phyloP scores from a whole-genome alignment of 2,329 filamentous ascomycete species.

The Calonectria pseudoturangicola region DNA sequence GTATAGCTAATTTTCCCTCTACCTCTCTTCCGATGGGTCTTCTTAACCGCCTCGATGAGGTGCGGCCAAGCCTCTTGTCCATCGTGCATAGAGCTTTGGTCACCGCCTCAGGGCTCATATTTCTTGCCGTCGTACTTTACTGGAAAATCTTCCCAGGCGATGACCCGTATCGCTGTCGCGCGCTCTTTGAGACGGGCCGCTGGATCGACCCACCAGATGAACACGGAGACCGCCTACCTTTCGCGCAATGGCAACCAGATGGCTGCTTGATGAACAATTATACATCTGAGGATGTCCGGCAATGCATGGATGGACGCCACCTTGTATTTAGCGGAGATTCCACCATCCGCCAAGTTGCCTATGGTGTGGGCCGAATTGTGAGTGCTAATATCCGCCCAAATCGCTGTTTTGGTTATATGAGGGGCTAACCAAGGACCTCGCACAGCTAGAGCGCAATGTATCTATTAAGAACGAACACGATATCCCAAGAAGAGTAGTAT shows the following conservation, averaged over 20 bases:
- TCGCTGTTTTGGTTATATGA: background rate
- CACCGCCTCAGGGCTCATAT: background rate
- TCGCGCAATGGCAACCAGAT: slow-evolving; percentile 73
- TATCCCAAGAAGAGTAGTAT: background rate
- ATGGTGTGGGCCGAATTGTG: slow-evolving; percentile 50
- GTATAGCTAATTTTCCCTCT: background rate
- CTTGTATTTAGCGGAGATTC: slow-evolving; percentile 77
- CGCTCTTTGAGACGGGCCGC: slow-evolving; percentile 68
- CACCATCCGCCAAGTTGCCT: slow-evolving; percentile 74
- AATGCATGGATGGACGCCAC: slow-evolving; percentile 70
- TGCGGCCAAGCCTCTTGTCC: background rate
- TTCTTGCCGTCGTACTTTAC: slow-evolving; percentile 23
- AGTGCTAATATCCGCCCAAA: background rate
- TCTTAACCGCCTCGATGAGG: background rate
- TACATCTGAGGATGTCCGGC: slow-evolving; percentile 67
- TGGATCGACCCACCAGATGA: slow-evolving; percentile 64
- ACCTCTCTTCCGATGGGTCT: background rate
- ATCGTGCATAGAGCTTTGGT: slow-evolving; percentile 3
- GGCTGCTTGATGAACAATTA: slow-evolving; percentile 76
- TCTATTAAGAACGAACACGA: background rate
- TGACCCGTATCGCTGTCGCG: slow-evolving; percentile 72
- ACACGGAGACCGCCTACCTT: slow-evolving; percentile 55
- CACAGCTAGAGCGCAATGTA: slow-evolving; percentile 20
- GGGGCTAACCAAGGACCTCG: background rate
- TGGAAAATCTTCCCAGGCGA: slow-evolving; percentile 20